Percentiles rank a stretch among this genome's conserved stretches.
Evolutionary conservation across 306 rosid species (phyloP).

Genomic region (Senna tora): DNA sequence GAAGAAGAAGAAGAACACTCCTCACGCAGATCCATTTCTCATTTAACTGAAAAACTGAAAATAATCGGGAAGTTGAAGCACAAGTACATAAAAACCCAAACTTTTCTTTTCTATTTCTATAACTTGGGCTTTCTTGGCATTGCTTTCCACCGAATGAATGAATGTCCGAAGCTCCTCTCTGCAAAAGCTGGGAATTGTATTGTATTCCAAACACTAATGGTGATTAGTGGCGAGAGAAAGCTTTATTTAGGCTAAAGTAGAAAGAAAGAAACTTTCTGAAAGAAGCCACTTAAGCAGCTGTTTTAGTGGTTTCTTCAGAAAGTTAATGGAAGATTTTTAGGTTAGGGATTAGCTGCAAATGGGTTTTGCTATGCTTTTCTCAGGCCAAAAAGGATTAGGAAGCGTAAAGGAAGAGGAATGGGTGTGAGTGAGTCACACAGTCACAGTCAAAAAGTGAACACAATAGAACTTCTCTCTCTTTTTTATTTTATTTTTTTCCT

Average conservation of each 20-base stretch:
- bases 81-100: slow-evolving; percentile 30
- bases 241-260: background rate
- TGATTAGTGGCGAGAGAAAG: slow-evolving; percentile 35
- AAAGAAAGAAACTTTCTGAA: slow-evolving; percentile 17
- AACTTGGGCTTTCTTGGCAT: slow-evolving; percentile 35
- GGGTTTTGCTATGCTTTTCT: slow-evolving; percentile 23
- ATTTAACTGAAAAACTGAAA: slow-evolving; percentile 33
- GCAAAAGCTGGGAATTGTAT: slow-evolving; percentile 19
- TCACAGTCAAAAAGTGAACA: slow-evolving; percentile 15
- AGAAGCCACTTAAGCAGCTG: slow-evolving; percentile 12
- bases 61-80: slow-evolving; percentile 32
- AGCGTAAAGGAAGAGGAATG: background rate
- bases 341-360: slow-evolving; percentile 28
- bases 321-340: background rate
- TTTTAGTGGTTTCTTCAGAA: slow-evolving; percentile 1
- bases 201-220: slow-evolving; percentile 9
- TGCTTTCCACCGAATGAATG: slow-evolving; percentile 2
- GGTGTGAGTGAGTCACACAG: background rate
- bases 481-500: background rate
- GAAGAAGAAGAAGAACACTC: slow-evolving; percentile 35
- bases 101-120: slow-evolving; percentile 9
- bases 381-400: background rate
- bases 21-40: slow-evolving; percentile 25
- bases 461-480: background rate
- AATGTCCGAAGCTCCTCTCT: slow-evolving; percentile 15